Conservation (phyloP, 208 protist species). For the Crithidia fasciculata region DNA sequence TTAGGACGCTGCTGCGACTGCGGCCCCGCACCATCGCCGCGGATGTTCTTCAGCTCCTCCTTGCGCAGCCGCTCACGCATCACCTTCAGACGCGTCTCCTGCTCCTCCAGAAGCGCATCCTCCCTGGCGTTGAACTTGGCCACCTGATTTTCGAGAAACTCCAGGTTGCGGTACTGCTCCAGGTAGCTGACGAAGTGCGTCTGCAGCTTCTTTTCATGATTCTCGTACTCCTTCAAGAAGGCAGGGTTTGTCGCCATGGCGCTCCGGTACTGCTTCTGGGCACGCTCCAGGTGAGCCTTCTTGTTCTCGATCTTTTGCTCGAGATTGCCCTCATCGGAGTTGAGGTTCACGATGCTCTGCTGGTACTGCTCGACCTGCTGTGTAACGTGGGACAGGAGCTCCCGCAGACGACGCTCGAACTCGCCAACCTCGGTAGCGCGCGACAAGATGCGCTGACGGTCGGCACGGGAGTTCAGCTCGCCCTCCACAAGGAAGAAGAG, state of each 20-base stretch:
- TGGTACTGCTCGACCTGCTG: constrained; percentile 88
- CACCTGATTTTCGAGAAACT: constrained; percentile 93
- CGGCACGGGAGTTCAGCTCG: constrained; percentile 68
- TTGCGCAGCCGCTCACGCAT: constrained; percentile 91
- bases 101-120: constrained; percentile 85
- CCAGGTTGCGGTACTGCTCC: constrained; percentile 94
- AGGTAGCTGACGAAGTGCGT: constrained; percentile 93
- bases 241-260: constrained; percentile 92
- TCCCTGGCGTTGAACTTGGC: constrained; percentile 89
- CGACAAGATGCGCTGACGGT: constrained; percentile 85
- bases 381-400: constrained; percentile 68
- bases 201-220: constrained; percentile 91
- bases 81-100: constrained; percentile 86
- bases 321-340: constrained; percentile 91
- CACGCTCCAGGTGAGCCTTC: constrained; percentile 91
- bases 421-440: constrained; percentile 89
- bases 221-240: constrained; percentile 95
- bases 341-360: constrained; percentile 85
- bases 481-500: constrained; percentile 91
- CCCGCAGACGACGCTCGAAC: constrained; percentile 89
- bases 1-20: constrained; percentile 16
- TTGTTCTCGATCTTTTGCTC: constrained; percentile 97
- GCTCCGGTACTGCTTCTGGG: constrained; percentile 90
- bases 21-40: constrained; percentile 36
- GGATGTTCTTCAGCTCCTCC: constrained; percentile 88